Evolutionary conservation across 768 basidiomycete species (phyloP).

Genomic region (Serendipita indica): DNA sequence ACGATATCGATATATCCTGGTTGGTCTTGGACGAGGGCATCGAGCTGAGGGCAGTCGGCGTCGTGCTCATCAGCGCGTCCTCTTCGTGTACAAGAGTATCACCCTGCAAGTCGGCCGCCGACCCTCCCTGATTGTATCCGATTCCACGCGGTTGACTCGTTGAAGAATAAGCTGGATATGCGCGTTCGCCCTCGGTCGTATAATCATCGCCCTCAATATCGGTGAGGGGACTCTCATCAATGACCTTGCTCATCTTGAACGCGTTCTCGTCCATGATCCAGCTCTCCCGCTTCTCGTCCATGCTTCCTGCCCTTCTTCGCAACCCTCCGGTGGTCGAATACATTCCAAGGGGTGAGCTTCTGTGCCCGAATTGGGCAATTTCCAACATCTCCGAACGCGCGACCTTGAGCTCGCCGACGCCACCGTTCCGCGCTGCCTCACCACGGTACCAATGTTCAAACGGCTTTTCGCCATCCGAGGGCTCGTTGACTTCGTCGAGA

Average conservation of each 20-base stretch:
- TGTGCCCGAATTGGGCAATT: constrained; percentile 73
- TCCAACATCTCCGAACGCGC: constrained; percentile 74
- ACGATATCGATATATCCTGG: too few species aligned
- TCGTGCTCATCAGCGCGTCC: constrained; percentile 3
- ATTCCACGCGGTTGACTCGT: too few species aligned
- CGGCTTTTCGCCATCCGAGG: constrained; percentile 63
- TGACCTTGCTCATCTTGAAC: constrained; percentile 35
- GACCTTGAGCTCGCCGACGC: constrained; percentile 71
- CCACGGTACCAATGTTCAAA: constrained; percentile 88
- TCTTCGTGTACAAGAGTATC: neutral
- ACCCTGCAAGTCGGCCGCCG: neutral
- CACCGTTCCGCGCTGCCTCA: constrained; percentile 72
- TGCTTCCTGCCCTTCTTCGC: constrained; percentile 53
- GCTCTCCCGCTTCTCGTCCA: constrained; percentile 40
- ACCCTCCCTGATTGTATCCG: neutral
- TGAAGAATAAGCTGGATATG: neutral
- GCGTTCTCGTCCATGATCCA: constrained; percentile 48
- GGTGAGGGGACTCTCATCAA: constrained; percentile 63
- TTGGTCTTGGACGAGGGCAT: neutral
- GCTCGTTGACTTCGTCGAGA: constrained; percentile 20
- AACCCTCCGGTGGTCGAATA: constrained; percentile 14
- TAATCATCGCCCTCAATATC: constrained; percentile 45
- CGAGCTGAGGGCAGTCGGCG: neutral
- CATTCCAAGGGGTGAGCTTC: constrained; percentile 23
- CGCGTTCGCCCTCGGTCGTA: neutral